Conservation (phyloP, 2,329 filamentous ascomycete species). For the Sporothrix curviconia region DNA sequence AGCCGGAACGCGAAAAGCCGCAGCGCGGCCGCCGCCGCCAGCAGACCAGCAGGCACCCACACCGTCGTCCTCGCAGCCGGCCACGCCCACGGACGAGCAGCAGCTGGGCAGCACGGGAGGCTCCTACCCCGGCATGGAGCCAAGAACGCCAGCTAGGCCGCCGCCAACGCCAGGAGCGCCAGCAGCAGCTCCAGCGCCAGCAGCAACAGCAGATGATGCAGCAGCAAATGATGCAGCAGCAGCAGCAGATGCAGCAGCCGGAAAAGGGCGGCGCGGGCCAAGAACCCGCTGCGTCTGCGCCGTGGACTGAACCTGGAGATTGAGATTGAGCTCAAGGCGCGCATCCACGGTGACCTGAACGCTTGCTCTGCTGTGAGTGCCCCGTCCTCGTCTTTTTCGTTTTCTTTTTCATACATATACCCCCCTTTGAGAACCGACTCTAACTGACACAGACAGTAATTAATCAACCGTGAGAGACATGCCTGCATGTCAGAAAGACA, state of each 20-base stretch:
- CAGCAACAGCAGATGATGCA: slow-evolving; percentile 21
- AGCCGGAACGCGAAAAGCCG: slow-evolving; percentile 58
- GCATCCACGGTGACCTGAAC: slow-evolving; percentile 73
- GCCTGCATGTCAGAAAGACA: no score
- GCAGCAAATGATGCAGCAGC: slow-evolving; percentile 19
- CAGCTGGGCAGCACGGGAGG: no score
- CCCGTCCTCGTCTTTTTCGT: background rate
- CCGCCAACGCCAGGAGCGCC: slow-evolving; percentile 14
- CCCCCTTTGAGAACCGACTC: background rate
- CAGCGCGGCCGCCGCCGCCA: slow-evolving; percentile 59
- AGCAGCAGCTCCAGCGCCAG: slow-evolving; percentile 20
- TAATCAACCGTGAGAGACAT: no score
- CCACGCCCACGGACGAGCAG: slow-evolving; percentile 28
- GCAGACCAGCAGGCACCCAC: slow-evolving; percentile 39
- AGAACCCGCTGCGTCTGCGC: slow-evolving; percentile 61
- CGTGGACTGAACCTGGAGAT: slow-evolving; percentile 72
- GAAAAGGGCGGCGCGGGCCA: slow-evolving; percentile 29
- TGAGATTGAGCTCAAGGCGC: slow-evolving; percentile 73
- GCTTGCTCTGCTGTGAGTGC: slow-evolving; percentile 59
- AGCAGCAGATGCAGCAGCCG: slow-evolving; percentile 22
- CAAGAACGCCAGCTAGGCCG: slow-evolving; percentile 21
- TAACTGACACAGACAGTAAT: background rate
- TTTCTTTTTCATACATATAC: background rate
- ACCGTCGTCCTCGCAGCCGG: slow-evolving; percentile 25
- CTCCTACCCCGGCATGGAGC: slow-evolving; percentile 26